phyloP scores from a whole-genome alignment of 345 rosid species.

The Erysimum cheiranthoides region DNA sequence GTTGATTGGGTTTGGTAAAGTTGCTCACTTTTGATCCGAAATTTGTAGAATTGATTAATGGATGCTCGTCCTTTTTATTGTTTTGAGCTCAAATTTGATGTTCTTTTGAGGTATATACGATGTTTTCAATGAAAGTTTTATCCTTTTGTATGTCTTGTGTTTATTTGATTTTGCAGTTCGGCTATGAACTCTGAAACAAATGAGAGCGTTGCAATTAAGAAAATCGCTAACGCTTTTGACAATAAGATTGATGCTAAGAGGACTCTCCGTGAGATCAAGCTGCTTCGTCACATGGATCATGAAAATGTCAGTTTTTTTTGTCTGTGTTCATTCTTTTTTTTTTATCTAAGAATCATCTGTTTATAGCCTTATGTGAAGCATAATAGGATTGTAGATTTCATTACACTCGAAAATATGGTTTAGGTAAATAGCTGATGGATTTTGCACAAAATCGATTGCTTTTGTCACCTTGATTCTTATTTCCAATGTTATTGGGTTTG shows the following conservation, averaged over 20 bases:
- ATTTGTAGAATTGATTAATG: conserved; percentile 8
- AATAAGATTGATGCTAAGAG: conserved; percentile 98
- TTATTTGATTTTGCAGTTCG: conserved; percentile 54
- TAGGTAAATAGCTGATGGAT: background rate
- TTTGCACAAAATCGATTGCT: background rate
- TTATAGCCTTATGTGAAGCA: background rate
- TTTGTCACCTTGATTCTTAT: conserved; percentile 4
- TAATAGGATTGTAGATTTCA: background rate
- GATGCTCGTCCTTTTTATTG: background rate
- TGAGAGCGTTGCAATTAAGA: conserved; percentile 91
- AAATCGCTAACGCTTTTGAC: conserved; percentile 97
- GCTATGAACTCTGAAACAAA: conserved; percentile 91
- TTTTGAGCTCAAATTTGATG: conserved; percentile 6
- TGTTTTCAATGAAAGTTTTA: conserved; percentile 9
- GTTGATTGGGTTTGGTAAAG: conserved; percentile 41
- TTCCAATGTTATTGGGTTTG: conserved; percentile 1
- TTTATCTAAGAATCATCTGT: background rate
- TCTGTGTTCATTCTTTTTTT: background rate
- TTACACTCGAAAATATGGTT: background rate
- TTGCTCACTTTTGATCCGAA: conserved; percentile 23
- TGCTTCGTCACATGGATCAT: conserved; percentile 99
- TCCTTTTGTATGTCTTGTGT: conserved; percentile 9
- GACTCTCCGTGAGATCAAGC: conserved; percentile 98
- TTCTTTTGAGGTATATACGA: background rate
- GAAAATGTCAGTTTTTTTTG: conserved; percentile 67